Base-by-base conservation (phyloP, 805 yeast genomes). In the Ogataea populi-albae region DNA sequence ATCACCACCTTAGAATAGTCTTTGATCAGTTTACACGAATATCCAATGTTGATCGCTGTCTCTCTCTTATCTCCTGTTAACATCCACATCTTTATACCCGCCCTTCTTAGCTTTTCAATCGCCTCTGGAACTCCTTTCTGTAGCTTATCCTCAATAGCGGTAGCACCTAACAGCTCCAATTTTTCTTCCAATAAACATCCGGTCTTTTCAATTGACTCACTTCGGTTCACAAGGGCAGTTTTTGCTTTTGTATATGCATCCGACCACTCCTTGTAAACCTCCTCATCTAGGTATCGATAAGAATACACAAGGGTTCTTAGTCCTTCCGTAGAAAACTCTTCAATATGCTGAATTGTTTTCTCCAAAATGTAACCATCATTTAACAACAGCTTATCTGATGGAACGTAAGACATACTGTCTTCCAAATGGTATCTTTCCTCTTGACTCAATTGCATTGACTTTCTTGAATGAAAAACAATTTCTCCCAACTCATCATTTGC, bases 21-120 rank as follows among this genome's bases (percentile, higher is more conserved):
- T 52, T 91, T 85, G 52, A 93, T 91, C 46, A 93, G 67, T 23
- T 87, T 79, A 60, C 98, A 93, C 5, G 98, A 85, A 53, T 89
- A 86, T 1, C 98, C 98, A 60, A 93, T 91, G 54, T 88, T 93
- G 42, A 93, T 88, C 1, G 99, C 99, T 0, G 99, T 93, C 61
- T 93, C 99, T 40, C 97, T 70, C 56, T 94, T 94, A 58, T 93
- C 99, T 29, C 99, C 99, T 0, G 99, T 93, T 31, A 93, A 67
- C 97, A 93, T 93, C 99, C 99, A 93, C 69, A 93, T 64, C 52
- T 82, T 86, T 38, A 93, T 87, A 3, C 96, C 96, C 0, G 99
- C 98, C 45, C 94, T 71, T 49, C 95, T 75, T 32, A 93, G 70
- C 53, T 87, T 88, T 40, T 87, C 97, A 45, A 93, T 89, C 0